Evolutionary conservation across 305 asterid species (phyloP), one percentile per base, ranked within the genome.

Genomic region (Fraxinus xanthoxyloides): DNA sequence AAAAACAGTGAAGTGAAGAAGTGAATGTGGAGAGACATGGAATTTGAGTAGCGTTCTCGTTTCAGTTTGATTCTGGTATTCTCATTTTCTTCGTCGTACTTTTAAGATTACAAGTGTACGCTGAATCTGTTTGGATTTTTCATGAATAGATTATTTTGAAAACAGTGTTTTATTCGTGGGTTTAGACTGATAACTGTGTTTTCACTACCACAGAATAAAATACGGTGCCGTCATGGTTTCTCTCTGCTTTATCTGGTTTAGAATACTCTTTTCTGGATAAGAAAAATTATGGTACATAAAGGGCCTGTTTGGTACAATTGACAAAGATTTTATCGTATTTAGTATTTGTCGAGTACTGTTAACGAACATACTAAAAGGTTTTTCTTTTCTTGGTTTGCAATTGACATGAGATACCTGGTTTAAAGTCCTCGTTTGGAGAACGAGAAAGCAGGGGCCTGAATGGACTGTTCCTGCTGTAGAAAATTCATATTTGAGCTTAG

Each of bases 121-220:
- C 85, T 82, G 85, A 86, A 82, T 85, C 82, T 81, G 85, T 80
- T 76, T 12, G 46, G 40, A 4, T 79, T 24, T 79, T 65, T 67
- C 77, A n/a, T 31, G 74, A 48, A 21, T 51, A 48, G 72, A 61
- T 77, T 59, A 28, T 65, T 76, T 78, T 34, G 35, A 63, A 75
- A 43, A 17, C 77, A 75, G 4, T 23, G 63, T 35, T 40, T 38
- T 19, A 28, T 1, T 74, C 43, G 35, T 43, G 69, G 28, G 35
- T 54, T 54, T 54, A 54, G 24, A 19, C 65, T 54, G 23, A n/a
- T 54, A n/a, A 54, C 8, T 54, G 26, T 54, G 84, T 84, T 23
- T 83, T 79, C 31, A 28, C 21, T 51, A 51, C 23, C 19, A 51
- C 17, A 17, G 21, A 15, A 17, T 51, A 51, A 51, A 51, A 17